Base-by-base conservation (phyloP, 495 filamentous ascomycete genomes). In the Pseudevernia furfuracea region DNA sequence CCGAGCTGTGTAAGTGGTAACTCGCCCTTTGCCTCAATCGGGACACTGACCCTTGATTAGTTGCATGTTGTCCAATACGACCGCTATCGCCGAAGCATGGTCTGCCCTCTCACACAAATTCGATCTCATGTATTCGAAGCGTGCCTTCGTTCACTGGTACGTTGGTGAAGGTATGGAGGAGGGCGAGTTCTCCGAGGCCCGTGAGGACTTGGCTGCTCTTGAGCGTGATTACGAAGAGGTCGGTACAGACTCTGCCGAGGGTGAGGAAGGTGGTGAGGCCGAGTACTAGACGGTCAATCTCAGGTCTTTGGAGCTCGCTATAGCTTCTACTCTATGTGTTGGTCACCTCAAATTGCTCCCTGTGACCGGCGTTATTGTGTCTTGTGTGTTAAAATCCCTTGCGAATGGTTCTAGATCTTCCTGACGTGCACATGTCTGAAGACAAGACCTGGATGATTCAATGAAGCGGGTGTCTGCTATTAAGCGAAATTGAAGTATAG, bases 121-220 rank as follows among this genome's bases (percentile, higher is more conserved):
- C 80, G 94, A 98, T 71, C 91, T 98, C 74, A 98, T 98, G 94
- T 97, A 97, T 85, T 92, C 92, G 75, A 98, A 98, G 87, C 94
- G 94, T 79, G 94, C 94, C 62, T 98, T 98, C 81, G 94, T 98
- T 59, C 94, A 98, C 80, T 98, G 94, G 94, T 98, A 98, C 72
- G 94, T 98, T 75, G 94, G 94, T 80, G 94, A 98, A 84, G 94
- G 94, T 85, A 98, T 98, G 94, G 94, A 98, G 83, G 94, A 98
- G 79, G 94, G 94, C 74, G 94, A 98, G 78, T 98, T 98, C 84
- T 95, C 91, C 58, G 94, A 98, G 84, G 94, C 94, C 60, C 90
- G 94, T 77, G 94, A 98, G 82, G 94, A 98, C 79, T 78, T 98
- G 72, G 94, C 94, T 72, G 94, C 94, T 70, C 85, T 98, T 53